These are phyloP conservation scores for Hanseniaspora valbyensis DNA, from an alignment of 805 yeast species.

Conservation along the genomic window DNA sequence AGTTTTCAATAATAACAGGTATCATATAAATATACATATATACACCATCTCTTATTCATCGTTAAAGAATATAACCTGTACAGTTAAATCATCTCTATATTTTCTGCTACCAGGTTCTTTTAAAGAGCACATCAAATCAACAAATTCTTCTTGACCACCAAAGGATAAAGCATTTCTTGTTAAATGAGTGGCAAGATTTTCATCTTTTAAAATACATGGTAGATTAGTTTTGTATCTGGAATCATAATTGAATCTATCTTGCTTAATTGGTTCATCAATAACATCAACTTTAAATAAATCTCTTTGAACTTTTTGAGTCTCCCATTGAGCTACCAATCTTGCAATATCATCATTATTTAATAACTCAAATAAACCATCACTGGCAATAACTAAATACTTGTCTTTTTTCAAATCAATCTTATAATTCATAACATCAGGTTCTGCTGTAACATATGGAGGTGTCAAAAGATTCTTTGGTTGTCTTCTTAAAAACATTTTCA, in stretches of 20 bases:
- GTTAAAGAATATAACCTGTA: slow-evolving; percentile 89
- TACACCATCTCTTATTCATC: slow-evolving; percentile 28
- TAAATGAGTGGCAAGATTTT: slow-evolving; percentile 83
- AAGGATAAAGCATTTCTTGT: slow-evolving; percentile 89
- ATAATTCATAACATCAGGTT: slow-evolving; percentile 80
- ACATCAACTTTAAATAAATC: slow-evolving; percentile 47
- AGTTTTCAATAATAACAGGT: too few species aligned
- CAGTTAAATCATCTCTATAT: slow-evolving; percentile 92
- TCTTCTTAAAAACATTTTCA: slow-evolving; percentile 72
- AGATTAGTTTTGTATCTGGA: slow-evolving; percentile 24
- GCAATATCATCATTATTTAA: slow-evolving; percentile 86
- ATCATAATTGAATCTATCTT: slow-evolving; percentile 53
- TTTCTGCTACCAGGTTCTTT: slow-evolving; percentile 86
- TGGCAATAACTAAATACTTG: slow-evolving; percentile 82
- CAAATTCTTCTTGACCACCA: slow-evolving; percentile 76
- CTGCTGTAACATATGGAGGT: slow-evolving; percentile 97
- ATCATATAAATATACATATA: not conserved
- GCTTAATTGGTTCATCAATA: slow-evolving; percentile 49
- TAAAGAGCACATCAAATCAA: slow-evolving; percentile 75
- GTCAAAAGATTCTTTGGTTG: slow-evolving; percentile 61
- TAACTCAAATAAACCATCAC: slow-evolving; percentile 90
- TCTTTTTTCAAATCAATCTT: slow-evolving; percentile 58
- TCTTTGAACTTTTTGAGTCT: slow-evolving; percentile 29
- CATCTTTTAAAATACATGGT: slow-evolving; percentile 51
- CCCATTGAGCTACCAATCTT: slow-evolving; percentile 84